phyloP scores from a whole-genome alignment of 306 rosid species.

The Inga laurina region DNA sequence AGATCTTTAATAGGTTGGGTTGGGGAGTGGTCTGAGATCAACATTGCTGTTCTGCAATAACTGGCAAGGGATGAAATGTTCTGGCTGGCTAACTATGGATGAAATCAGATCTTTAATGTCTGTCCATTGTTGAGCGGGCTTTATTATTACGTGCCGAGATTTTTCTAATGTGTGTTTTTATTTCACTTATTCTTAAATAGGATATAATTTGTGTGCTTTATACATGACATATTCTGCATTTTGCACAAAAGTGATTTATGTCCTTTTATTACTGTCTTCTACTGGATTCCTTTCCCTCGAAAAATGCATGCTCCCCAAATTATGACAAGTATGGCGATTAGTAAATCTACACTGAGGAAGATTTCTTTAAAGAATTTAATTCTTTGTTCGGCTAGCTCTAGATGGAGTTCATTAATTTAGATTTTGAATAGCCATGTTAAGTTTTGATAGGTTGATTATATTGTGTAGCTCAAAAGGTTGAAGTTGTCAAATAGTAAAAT shows the following conservation, averaged over 20 bases:
- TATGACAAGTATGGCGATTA: not conserved
- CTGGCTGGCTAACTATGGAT: not conserved
- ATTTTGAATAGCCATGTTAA: not conserved
- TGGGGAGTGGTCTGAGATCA: not conserved
- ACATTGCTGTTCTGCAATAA: not conserved
- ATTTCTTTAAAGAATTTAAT: slow-evolving; percentile 11
- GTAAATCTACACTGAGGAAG: not conserved
- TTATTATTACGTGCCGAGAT: not conserved
- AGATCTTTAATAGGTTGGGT: not conserved
- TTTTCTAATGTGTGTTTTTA: not conserved
- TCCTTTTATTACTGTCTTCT: slow-evolving; percentile 1
- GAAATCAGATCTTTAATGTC: not conserved
- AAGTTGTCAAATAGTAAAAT: not conserved
- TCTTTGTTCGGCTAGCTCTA: not conserved
- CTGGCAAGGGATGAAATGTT: not conserved
- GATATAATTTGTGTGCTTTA: not conserved
- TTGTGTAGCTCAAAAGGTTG: not conserved
- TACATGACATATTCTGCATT: slow-evolving; percentile 13
- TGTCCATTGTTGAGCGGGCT: not conserved
- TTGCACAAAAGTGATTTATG: not conserved
- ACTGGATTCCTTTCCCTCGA: not conserved
- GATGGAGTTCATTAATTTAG: not conserved
- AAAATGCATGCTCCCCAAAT: not conserved
- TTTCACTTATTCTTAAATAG: not conserved
- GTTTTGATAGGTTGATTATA: not conserved